These are phyloP conservation scores for Seiridium cupressi DNA, from an alignment of 2,329 filamentous ascomycete genomes.

Conservation along the genomic window DNA sequence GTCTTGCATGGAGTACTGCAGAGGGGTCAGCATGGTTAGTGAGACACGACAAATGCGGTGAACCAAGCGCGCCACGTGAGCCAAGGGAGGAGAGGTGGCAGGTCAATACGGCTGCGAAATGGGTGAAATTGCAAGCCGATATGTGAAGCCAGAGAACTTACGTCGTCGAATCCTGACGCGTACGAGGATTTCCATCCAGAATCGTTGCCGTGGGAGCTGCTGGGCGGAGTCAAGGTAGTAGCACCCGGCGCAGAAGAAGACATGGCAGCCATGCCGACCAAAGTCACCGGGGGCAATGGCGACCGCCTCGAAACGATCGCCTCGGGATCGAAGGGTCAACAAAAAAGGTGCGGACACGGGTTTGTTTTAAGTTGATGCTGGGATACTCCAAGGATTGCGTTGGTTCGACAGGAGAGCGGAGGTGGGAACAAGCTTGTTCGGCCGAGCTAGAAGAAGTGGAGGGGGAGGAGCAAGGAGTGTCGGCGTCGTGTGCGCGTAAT, in stretches of 20 bases:
- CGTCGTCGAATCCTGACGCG: conserved; percentile 22
- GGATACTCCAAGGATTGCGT: neutral
- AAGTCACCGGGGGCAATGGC: conserved; percentile 15
- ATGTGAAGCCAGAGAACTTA: conserved; percentile 14
- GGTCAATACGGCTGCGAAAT: too few species aligned
- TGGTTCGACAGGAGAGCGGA: neutral
- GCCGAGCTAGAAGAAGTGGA: neutral
- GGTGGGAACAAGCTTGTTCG: neutral
- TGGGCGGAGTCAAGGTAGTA: conserved; percentile 46
- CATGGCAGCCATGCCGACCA: conserved; percentile 48
- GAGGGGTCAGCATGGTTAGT: neutral
- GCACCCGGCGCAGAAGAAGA: conserved; percentile 47
- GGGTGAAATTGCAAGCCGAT: neutral
- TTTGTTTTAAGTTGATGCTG: too few species aligned
- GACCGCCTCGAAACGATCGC: neutral
- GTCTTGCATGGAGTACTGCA: conserved; percentile 21
- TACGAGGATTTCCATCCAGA: conserved; percentile 37
- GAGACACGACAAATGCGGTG: neutral
- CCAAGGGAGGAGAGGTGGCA: neutral
- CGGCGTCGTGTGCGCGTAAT: neutral
- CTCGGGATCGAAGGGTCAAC: neutral
- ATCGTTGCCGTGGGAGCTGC: conserved; percentile 47
- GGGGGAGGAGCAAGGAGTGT: neutral
- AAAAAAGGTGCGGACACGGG: neutral
- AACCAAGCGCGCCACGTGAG: neutral